Percentiles rank a stretch among this genome's conserved stretches.
phyloP scores from a whole-genome alignment of 108 stramenopile genomes.

The Parietichytrium sp. region DNA sequence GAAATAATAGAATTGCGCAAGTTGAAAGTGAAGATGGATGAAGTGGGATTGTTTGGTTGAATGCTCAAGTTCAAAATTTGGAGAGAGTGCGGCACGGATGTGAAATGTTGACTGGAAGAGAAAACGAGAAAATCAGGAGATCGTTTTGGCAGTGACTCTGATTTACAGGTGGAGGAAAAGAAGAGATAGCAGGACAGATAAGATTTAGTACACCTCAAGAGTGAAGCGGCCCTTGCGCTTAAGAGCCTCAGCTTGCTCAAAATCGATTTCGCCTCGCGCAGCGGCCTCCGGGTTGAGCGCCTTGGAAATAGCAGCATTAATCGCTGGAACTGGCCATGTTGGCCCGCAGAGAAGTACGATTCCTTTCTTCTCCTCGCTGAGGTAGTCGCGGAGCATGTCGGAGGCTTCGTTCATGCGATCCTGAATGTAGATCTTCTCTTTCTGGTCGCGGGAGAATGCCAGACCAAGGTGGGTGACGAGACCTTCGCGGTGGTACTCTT shows the following conservation, averaged over 20 bases:
- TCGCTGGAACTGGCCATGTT: conserved; percentile 49
- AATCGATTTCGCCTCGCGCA: neutral
- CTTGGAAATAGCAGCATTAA: no score
- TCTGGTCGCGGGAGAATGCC: conserved; percentile 84
- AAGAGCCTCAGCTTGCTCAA: neutral
- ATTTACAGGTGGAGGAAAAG: no score
- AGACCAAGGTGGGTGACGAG: conserved; percentile 68
- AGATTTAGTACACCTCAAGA: conserved; percentile 42
- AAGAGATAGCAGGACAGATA: no score
- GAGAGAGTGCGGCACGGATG: no score
- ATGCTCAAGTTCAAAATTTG: no score
- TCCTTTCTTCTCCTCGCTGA: no score
- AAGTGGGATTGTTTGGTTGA: no score
- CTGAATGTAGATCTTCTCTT: conserved; percentile 89
- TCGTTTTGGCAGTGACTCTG: no score
- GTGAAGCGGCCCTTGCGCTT: conserved; percentile 2
- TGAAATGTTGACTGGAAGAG: no score
- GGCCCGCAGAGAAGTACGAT: conserved; percentile 86
- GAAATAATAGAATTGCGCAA: no score
- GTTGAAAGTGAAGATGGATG: no score
- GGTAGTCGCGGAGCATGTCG: conserved; percentile 74
- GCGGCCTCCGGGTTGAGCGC: neutral
- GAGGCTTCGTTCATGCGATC: conserved; percentile 68
- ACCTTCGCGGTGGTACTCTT: conserved; percentile 65
- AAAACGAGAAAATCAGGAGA: no score